A percentile compares a stretch with the other conserved stretches of the same genome.
phyloP scores from a whole-genome alignment of 352 stramenopile genomes.

The Pythium folliculosum region DNA sequence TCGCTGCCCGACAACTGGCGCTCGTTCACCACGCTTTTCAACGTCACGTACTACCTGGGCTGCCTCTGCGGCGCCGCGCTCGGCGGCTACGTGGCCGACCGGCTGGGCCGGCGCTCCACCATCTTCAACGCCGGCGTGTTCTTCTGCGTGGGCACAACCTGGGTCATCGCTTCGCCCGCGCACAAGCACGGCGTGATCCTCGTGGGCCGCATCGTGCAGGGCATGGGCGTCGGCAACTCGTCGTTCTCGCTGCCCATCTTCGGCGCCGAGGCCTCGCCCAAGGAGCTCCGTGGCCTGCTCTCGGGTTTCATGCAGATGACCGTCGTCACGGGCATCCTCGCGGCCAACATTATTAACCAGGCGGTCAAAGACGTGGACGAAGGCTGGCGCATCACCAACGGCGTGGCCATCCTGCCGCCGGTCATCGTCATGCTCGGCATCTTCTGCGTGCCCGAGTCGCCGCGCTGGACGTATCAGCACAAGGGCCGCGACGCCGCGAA shows the following conservation, averaged over 20 bases:
- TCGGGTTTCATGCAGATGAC: no score
- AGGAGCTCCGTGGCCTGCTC: constrained; percentile 42
- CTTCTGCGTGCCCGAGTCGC: constrained; percentile 52
- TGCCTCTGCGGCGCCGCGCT: constrained; percentile 45
- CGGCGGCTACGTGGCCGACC: constrained; percentile 45
- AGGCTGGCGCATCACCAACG: constrained; percentile 43
- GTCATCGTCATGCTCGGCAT: constrained; percentile 48
- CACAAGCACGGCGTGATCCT: no score
- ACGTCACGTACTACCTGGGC: constrained; percentile 46
- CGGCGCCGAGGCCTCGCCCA: constrained; percentile 43
- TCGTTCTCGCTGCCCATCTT: constrained; percentile 53
- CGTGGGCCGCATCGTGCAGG: no score
- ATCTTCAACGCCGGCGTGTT: constrained; percentile 39
- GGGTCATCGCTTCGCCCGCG: no score
- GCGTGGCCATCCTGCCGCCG: constrained; percentile 32
- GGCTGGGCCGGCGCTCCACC: constrained; percentile 38
- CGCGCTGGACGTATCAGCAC: constrained; percentile 49
- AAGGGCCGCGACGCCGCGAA: constrained; percentile 37
- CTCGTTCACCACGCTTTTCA: constrained; percentile 46
- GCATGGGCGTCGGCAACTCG: no score
- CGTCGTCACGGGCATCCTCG: constrained; percentile 38
- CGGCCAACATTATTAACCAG: constrained; percentile 44
- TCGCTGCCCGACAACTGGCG: constrained; percentile 41
- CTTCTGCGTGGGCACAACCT: constrained; percentile 42
- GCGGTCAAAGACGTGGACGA: constrained; percentile 25